Evolutionary conservation across 305 asterid genomes (phyloP).

Genomic region (Fraxinus nigra): DNA sequence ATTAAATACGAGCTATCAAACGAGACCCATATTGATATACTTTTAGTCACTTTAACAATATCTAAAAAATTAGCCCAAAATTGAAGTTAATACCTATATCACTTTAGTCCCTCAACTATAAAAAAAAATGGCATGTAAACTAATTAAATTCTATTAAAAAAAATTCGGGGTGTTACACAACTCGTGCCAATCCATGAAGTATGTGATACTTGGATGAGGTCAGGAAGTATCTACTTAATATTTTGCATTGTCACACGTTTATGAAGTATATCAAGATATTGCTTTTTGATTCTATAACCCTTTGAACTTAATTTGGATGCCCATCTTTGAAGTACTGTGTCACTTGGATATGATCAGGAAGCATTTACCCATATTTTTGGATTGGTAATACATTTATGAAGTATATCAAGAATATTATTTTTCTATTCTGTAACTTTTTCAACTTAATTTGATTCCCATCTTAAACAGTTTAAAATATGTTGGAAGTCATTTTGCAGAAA

Average conservation of each 20-base stretch:
- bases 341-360: slow-evolving; percentile 9
- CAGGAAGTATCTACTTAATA: not conserved
- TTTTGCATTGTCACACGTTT: not conserved
- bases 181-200: slow-evolving; percentile 6
- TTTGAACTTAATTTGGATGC: not conserved
- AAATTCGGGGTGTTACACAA: no score
- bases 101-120: no score
- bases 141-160: no score
- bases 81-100: no score
- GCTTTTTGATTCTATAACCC: not conserved
- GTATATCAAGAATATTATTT: not conserved
- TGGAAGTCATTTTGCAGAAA: not conserved
- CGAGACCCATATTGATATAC: no score
- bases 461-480: not conserved
- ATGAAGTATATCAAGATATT: not conserved
- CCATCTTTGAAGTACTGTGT: not conserved
- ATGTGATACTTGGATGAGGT: slow-evolving; percentile 3
- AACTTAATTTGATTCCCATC: not conserved
- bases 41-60: no score
- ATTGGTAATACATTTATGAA: slow-evolving; percentile 1
- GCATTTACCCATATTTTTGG: not conserved
- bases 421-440: not conserved
- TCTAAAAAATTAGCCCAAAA: no score
- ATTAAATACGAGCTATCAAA: no score
- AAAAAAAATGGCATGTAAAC: no score